Percentiles rank a stretch among this genome's conserved stretches.
phyloP scores from a whole-genome alignment of 805 yeast species.

The Scheffersomyces coipomensis region DNA sequence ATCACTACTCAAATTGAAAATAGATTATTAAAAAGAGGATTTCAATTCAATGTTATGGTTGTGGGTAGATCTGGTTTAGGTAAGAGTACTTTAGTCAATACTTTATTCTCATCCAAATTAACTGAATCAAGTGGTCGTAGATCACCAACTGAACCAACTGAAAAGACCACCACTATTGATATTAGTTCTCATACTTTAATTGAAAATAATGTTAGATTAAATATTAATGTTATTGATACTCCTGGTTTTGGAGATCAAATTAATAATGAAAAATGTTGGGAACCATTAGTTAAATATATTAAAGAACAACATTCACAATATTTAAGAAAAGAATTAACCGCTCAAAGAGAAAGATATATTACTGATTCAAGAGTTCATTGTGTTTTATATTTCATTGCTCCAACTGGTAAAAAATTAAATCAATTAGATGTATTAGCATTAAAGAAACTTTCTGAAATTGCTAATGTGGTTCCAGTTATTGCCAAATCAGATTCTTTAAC shows the following conservation, averaged over 20 bases:
- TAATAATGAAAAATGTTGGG: constrained; percentile 95
- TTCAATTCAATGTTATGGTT: constrained; percentile 90
- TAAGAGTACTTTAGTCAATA: constrained; percentile 87
- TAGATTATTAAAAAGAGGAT: constrained; percentile 86
- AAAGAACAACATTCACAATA: constrained; percentile 93
- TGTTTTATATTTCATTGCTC: constrained; percentile 85
- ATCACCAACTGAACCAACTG: constrained; percentile 65
- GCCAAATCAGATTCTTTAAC: constrained; percentile 93
- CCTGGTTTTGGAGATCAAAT: constrained; percentile 98
- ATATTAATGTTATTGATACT: constrained; percentile 88
- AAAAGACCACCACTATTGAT: constrained; percentile 83
- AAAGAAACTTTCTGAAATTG: constrained; percentile 81
- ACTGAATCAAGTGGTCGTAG: constrained; percentile 73
- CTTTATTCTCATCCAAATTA: constrained; percentile 82
- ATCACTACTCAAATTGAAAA: constrained; percentile 94
- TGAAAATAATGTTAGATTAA: constrained; percentile 86
- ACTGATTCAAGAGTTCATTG: constrained; percentile 93
- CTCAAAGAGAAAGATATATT: constrained; percentile 81
- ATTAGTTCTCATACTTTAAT: constrained; percentile 65
- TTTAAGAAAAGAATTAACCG: constrained; percentile 90
- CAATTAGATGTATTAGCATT: constrained; percentile 80
- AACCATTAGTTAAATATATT: constrained; percentile 88
- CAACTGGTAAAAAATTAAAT: constrained; percentile 82
- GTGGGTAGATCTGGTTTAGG: constrained; percentile 93
- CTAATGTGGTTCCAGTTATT: constrained; percentile 92